Conservation (phyloP, 768 basidiomycete genomes). For the Tulasnella sp. region DNA sequence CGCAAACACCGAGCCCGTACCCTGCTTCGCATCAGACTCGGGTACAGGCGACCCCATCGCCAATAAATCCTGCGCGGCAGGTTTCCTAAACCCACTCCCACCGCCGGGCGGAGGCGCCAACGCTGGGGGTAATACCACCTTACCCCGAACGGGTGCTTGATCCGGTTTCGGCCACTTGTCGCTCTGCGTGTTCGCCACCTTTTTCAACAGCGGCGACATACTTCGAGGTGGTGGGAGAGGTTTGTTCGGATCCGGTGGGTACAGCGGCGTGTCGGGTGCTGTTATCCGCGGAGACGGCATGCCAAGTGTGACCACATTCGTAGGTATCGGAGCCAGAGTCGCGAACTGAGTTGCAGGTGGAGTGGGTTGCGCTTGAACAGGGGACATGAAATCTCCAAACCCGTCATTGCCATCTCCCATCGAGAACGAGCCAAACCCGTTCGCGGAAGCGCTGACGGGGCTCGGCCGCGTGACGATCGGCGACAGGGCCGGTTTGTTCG, state of each 20-base stretch:
- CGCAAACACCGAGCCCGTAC: not conserved
- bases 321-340: not conserved
- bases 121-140: not conserved
- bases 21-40: not conserved
- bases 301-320: not conserved
- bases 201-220: constrained; percentile 1
- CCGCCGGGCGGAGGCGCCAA: not conserved
- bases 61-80: not conserved
- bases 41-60: not conserved
- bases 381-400: constrained; percentile 6
- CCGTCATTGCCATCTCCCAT: not conserved
- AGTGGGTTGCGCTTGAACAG: not conserved
- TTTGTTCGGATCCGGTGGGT: constrained; percentile 4
- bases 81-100: not conserved
- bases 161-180: constrained; percentile 7
- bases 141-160: not conserved
- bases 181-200: constrained; percentile 5
- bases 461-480: not conserved
- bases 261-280: constrained; percentile 8
- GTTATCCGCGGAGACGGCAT: constrained; percentile 8
- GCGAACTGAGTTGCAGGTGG: not conserved
- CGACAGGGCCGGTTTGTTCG: not conserved
- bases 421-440: not conserved
- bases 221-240: not conserved
- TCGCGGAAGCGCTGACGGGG: not conserved